Conservation (phyloP, 129 eudicot species). For the Lactuca saligna region DNA sequence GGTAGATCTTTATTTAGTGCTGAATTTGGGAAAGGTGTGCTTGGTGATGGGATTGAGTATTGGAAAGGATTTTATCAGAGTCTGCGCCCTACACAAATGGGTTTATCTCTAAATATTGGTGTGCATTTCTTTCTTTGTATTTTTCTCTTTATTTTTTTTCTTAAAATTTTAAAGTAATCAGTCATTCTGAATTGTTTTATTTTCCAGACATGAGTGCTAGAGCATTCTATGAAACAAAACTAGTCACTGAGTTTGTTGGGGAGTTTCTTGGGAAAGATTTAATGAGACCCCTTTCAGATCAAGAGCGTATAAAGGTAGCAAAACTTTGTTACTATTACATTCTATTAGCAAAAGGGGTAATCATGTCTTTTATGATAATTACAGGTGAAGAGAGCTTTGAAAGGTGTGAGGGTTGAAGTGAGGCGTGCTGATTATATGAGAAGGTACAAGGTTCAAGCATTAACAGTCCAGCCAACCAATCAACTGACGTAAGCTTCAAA, state of each 20-base stretch:
- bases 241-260: slow-evolving; percentile 50
- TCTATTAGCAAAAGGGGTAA: background rate
- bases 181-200: background rate
- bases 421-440: slow-evolving; percentile 26
- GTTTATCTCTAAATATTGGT: slow-evolving; percentile 79
- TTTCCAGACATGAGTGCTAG: slow-evolving; percentile 77
- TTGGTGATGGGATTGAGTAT: slow-evolving; percentile 64
- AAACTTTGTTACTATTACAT: background rate
- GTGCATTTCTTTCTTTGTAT: background rate
- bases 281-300: slow-evolving; percentile 50
- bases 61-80: slow-evolving; percentile 92
- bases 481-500: slow-evolving; percentile 44
- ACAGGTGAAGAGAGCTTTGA: slow-evolving; percentile 67
- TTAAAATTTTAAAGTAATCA: background rate
- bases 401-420: slow-evolving; percentile 53
- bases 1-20: slow-evolving; percentile 71
- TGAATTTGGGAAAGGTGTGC: slow-evolving; percentile 48
- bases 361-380: slow-evolving; percentile 1
- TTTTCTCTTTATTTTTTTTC: background rate
- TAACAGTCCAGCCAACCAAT: slow-evolving; percentile 35
- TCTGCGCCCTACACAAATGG: slow-evolving; percentile 92
- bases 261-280: slow-evolving; percentile 41
- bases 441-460: slow-evolving; percentile 45
- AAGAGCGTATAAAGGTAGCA: slow-evolving; percentile 70
- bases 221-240: slow-evolving; percentile 53